These are phyloP conservation scores for Aspergillus sp. DNA, from an alignment of 2,329 filamentous ascomycete genomes.

Conservation along the genomic window DNA sequence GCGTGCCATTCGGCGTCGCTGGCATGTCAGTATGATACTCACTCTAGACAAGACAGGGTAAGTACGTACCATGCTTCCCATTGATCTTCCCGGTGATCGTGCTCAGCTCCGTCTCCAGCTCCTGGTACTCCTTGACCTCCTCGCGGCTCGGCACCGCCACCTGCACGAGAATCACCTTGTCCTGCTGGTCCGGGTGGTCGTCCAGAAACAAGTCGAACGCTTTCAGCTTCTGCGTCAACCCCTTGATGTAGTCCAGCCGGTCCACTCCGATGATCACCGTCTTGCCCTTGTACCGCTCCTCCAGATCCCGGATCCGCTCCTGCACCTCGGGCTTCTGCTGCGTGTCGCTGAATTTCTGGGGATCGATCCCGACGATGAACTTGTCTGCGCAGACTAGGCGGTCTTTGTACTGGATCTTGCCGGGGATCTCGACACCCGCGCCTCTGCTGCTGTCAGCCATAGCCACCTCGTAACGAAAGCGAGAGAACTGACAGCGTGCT, in stretches of 20 bases:
- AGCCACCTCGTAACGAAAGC: slow-evolving; percentile 1
- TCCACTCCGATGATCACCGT: slow-evolving; percentile 92
- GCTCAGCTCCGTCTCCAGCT: slow-evolving; percentile 80
- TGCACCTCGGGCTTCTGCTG: slow-evolving; percentile 68
- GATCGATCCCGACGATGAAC: slow-evolving; percentile 92
- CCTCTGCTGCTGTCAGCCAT: slow-evolving; percentile 16
- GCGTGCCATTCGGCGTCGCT: slow-evolving; percentile 87
- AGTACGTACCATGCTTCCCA: slow-evolving; percentile 61
- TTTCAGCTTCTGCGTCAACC: slow-evolving; percentile 86
- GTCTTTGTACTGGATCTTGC: slow-evolving; percentile 75
- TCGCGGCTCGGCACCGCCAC: slow-evolving; percentile 76
- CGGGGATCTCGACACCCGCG: slow-evolving; percentile 57
- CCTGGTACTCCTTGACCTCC: slow-evolving; percentile 93
- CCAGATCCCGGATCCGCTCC: slow-evolving; percentile 66
- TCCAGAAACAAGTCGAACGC: slow-evolving; percentile 87
- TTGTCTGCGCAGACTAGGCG: slow-evolving; percentile 76
- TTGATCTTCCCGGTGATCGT: slow-evolving; percentile 91
- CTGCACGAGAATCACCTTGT: slow-evolving; percentile 85
- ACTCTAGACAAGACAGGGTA: neutral
- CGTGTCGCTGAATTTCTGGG: slow-evolving; percentile 81
- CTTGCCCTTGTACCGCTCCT: slow-evolving; percentile 76
- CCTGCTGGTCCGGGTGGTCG: slow-evolving; percentile 86
- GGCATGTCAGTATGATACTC: slow-evolving; percentile 4
- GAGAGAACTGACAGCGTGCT: slow-evolving; percentile 56
- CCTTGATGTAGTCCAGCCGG: slow-evolving; percentile 92